Evolutionary conservation across 179 eudicot species (phyloP), one percentile per base, ranked within the genome.

Genomic region (Silene coronaria): DNA sequence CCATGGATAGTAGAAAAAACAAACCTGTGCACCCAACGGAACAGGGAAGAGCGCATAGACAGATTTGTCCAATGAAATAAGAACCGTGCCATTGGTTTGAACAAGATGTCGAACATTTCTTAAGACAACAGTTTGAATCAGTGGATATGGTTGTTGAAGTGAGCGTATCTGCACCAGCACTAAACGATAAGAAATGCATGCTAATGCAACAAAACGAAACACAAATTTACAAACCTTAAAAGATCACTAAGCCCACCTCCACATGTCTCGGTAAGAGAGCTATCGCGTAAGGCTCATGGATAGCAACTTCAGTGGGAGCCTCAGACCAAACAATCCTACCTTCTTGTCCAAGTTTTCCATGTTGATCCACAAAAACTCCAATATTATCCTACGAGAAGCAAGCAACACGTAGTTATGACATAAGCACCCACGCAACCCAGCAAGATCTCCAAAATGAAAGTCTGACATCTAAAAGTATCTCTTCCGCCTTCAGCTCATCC

Each of bases 21-120:
- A 59, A 85, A 95, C 99, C 97, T 96, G 99, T 45, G 97, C 99
- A 75, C 99, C 99, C 83, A 96, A 87, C 75, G 99, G 99, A 79
- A 96, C 97, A 61, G 99, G 92, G 81, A 96, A 93, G 74, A 96
- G 84, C 70, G 91, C 99, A 72, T 85, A 83, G 78, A 93, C 86
- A 81, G 99, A 91, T 75, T 87, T 86, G 30, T 96, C 99, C 70
- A 96, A 79, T 48, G 91, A 82, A 71, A 87, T 90, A 87, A 93
- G 81, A 74, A 91, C 78, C 60, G 85, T 75, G 79, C 83, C 79
- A 51, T 80, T 79, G 81, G 90, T 90, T 79, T 85, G 83, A 57
- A 83, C 77, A 73, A 96, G 78, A 80, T 82, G 88, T 58, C 90
- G 92, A 75, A 96, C 93, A 81, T 88, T 90, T 59, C 97, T 89